Conservation (phyloP, 257 asterid genomes). For the Penstemon davidsonii region DNA sequence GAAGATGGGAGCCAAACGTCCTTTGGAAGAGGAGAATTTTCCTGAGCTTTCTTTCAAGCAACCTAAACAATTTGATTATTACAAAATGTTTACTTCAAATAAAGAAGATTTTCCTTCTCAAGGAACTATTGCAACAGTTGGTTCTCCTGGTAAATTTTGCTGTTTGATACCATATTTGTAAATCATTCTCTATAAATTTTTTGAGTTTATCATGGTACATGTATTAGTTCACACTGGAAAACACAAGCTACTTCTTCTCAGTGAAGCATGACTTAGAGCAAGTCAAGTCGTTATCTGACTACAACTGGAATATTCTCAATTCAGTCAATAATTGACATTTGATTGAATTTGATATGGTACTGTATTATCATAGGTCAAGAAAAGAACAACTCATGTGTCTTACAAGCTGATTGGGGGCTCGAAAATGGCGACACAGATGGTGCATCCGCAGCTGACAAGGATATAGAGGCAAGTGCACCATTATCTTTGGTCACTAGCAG, state of each 20-base stretch:
- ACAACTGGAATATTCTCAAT: slow-evolving; percentile 8
- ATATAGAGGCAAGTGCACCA: slow-evolving; percentile 54
- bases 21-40: slow-evolving; percentile 44
- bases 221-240: background rate
- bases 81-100: slow-evolving; percentile 27
- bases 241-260: background rate
- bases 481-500: slow-evolving; percentile 57
- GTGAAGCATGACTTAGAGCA: background rate
- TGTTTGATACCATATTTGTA: slow-evolving; percentile 9
- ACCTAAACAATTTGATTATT: slow-evolving; percentile 47
- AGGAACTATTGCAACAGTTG: slow-evolving; percentile 29
- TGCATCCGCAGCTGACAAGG: slow-evolving; percentile 41
- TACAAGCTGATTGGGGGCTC: slow-evolving; percentile 30
- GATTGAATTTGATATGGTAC: slow-evolving; percentile 19
- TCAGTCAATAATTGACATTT: background rate
- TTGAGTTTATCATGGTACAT: background rate
- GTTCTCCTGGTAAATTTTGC: slow-evolving; percentile 44
- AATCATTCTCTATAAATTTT: background rate
- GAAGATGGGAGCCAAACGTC: slow-evolving; percentile 73
- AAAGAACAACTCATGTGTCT: slow-evolving; percentile 26
- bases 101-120: slow-evolving; percentile 33
- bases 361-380: slow-evolving; percentile 27
- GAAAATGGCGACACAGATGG: slow-evolving; percentile 29
- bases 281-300: slow-evolving; percentile 13
- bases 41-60: slow-evolving; percentile 57